These are phyloP conservation scores for Pseudonectria buxi DNA, from an alignment of 2,329 filamentous ascomycete species.

Conservation along the genomic window DNA sequence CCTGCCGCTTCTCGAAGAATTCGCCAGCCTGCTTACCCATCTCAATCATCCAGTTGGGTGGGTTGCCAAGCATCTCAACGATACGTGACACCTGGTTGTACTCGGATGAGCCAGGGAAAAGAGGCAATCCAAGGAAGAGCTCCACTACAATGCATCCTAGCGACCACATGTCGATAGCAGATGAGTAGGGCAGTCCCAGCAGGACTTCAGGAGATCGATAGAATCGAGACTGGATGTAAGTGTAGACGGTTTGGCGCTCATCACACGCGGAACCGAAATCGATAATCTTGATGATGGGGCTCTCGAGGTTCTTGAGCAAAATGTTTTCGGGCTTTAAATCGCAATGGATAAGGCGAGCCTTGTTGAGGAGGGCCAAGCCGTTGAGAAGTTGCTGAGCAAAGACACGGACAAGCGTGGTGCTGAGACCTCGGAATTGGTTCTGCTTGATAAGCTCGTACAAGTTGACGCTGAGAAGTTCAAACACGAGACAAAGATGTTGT, in stretches of 20 bases:
- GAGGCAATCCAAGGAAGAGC: conserved; percentile 84
- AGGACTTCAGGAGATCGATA: conserved; percentile 95
- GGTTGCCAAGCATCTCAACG: conserved; percentile 94
- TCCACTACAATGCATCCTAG: conserved; percentile 97
- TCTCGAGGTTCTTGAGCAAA: conserved; percentile 93
- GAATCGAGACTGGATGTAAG: conserved; percentile 97
- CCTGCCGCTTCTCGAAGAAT: conserved; percentile 88
- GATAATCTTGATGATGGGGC: conserved; percentile 99
- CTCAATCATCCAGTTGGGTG: conserved; percentile 98
- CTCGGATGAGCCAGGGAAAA: conserved; percentile 96
- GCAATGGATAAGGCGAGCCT: conserved; percentile 94
- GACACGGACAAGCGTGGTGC: conserved; percentile 92
- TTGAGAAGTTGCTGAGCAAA: conserved; percentile 97
- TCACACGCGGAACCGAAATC: conserved; percentile 98
- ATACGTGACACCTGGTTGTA: conserved; percentile 98
- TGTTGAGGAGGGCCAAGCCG: conserved; percentile 85
- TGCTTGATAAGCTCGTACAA: conserved; percentile 98
- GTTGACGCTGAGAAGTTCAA: conserved; percentile 94
- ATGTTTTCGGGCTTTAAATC: conserved; percentile 99
- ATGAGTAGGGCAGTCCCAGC: conserved; percentile 92
- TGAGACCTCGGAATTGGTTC: conserved; percentile 95
- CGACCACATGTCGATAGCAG: conserved; percentile 99
- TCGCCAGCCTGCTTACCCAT: conserved; percentile 97
- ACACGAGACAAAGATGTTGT: conserved; percentile 93
- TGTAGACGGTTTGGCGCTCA: conserved; percentile 97